These are phyloP conservation scores for Talaromyces sp. DNA, from an alignment of 2,329 filamentous ascomycete species.

Conservation along the genomic window DNA sequence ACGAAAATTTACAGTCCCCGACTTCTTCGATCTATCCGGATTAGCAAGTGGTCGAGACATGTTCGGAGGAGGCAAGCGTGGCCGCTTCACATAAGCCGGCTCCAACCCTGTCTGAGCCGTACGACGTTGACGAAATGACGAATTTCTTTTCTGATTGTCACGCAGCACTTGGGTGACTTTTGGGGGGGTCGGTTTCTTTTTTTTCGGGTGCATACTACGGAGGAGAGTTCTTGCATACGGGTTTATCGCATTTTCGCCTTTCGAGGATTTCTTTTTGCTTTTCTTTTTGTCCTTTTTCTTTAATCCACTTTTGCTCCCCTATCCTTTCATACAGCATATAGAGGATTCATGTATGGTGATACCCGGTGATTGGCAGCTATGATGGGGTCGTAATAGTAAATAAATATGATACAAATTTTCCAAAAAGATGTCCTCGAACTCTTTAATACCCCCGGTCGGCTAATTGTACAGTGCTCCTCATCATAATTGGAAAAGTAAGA, in stretches of 20 bases:
- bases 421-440: not conserved
- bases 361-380: conserved; percentile 38
- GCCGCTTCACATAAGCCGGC: conserved; percentile 45
- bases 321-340: conserved; percentile 32
- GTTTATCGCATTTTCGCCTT: conserved; percentile 22
- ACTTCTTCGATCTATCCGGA: conserved; percentile 54
- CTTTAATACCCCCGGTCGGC: too few species aligned
- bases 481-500: too few species aligned
- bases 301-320: conserved; percentile 8
- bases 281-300: conserved; percentile 8
- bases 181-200: conserved; percentile 15
- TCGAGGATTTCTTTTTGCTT: conserved; percentile 8
- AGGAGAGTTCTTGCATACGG: conserved; percentile 35
- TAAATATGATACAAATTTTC: conserved; percentile 24
- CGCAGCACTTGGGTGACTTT: conserved; percentile 32
- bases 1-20: conserved; percentile 50
- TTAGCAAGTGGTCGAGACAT: conserved; percentile 47
- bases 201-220: conserved; percentile 36
- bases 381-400: conserved; percentile 22
- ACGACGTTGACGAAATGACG: conserved; percentile 37
- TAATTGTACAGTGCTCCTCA: too few species aligned
- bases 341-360: conserved; percentile 39
- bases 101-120: conserved; percentile 9
- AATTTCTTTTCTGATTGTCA: conserved; percentile 38
- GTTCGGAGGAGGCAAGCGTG: conserved; percentile 51